phyloP scores from a whole-genome alignment of 331 rosid genomes.

The Arachis monticola region DNA sequence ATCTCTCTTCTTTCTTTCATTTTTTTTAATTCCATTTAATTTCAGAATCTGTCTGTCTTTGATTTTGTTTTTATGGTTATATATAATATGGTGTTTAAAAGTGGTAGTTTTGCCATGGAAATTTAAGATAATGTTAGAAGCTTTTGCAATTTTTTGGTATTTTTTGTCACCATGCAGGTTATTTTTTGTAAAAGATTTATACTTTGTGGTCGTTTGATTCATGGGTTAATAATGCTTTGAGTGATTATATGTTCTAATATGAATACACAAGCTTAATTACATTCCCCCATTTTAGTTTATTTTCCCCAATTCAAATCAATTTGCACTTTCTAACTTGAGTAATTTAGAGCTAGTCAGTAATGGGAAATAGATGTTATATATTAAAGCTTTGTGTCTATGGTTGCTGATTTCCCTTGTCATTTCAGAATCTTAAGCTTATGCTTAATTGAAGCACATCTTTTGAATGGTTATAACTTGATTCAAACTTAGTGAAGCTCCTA shows the following conservation, averaged over 20 bases:
- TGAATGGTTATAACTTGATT: slow-evolving; percentile 15
- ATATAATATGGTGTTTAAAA: not conserved
- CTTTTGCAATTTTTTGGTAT: slow-evolving; percentile 23
- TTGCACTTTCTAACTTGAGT: slow-evolving; percentile 27
- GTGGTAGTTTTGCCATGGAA: slow-evolving; percentile 14
- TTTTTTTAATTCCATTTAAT: not conserved
- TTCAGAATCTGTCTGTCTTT: not conserved
- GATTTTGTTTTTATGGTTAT: not conserved
- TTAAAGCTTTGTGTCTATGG: slow-evolving; percentile 2
- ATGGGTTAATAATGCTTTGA: slow-evolving; percentile 12
- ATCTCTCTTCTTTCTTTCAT: slow-evolving; percentile 43
- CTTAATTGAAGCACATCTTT: slow-evolving; percentile 12
- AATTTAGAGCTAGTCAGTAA: slow-evolving; percentile 4
- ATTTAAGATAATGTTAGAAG: not conserved
- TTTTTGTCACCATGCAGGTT: slow-evolving; percentile 11
- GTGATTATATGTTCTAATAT: slow-evolving; percentile 14
- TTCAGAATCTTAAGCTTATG: not conserved
- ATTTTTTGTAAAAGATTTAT: slow-evolving; percentile 26
- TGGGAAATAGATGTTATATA: slow-evolving; percentile 10
- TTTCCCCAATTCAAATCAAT: slow-evolving; percentile 15
- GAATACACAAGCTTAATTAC: slow-evolving; percentile 19
- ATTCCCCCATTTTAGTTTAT: slow-evolving; percentile 10
- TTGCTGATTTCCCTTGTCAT: slow-evolving; percentile 20
- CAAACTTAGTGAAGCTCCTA: slow-evolving; percentile 9
- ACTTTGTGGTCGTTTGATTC: slow-evolving; percentile 33